Conservation (phyloP, 495 filamentous ascomycete genomes). For the Penicillium verhagenii region DNA sequence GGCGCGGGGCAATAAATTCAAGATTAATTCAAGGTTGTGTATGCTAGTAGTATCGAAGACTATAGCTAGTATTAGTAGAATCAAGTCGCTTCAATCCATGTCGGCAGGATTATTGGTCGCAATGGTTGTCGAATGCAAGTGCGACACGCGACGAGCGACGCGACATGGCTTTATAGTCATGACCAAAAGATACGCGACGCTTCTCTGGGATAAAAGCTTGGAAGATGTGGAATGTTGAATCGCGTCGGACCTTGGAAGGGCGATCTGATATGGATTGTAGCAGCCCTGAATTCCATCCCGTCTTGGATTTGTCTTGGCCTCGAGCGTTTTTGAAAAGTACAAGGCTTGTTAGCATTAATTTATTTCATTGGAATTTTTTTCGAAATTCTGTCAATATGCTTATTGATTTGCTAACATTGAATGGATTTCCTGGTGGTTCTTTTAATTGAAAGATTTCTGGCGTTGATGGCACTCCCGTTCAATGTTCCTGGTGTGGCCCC, state of each 20-base stretch:
- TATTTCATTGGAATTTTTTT: neutral
- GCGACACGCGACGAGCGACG: constrained; percentile 1
- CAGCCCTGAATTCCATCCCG: constrained; percentile 27
- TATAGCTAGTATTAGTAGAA: neutral
- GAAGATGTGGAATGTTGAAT: constrained; percentile 22
- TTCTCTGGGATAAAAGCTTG: neutral
- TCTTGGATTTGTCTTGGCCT: constrained; percentile 5
- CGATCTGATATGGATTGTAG: constrained; percentile 17
- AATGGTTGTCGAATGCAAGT: constrained; percentile 10
- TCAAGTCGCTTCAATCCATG: neutral
- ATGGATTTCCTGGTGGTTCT: too few relatives aligned
- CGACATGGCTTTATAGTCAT: constrained; percentile 17
- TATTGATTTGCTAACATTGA: too few relatives aligned
- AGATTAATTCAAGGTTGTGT: too few relatives aligned
- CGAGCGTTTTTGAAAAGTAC: too few relatives aligned
- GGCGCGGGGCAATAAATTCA: too few relatives aligned
- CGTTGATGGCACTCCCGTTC: too few relatives aligned
- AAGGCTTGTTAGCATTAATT: too few relatives aligned
- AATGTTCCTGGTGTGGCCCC: neutral
- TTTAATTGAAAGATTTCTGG: neutral
- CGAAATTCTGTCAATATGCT: too few relatives aligned
- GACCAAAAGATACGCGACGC: constrained; percentile 1
- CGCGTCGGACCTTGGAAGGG: constrained; percentile 18
- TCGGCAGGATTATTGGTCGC: neutral
- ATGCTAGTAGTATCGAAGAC: too few relatives aligned